Evolutionary conservation across 306 rosid species (phyloP), one percentile per base, ranked within the genome.

Genomic region (Geum urbanum): DNA sequence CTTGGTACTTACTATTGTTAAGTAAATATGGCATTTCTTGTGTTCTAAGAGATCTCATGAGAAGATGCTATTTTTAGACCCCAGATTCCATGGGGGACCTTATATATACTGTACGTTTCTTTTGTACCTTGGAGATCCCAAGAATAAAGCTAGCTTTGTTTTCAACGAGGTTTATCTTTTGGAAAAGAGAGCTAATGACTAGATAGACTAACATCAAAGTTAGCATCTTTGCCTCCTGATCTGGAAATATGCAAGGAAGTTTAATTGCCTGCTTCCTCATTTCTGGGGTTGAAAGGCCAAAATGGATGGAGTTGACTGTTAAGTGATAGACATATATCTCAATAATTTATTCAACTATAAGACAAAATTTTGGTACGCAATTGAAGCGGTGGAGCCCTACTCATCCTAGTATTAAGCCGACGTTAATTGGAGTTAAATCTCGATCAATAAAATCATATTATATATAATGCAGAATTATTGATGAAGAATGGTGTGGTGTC

Each of bases 141-240:
- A 55, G 39, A 10, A 55, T 16, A 12, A 22, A 56, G 62, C 62
- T 56, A 56, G 62, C 62, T 56, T 27, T 59, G 64, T 59, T 27
- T 59, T 59, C 64, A 32, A 15, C 45, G 27, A 35, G 5, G 22
- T 27, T 32, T 3, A 32, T 32, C 37, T 32, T 58, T 14, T 41
- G 44, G 32, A 32, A 58, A 32, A 32, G 43, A 27, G 43, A 58
- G 14, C 44, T 13, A 11, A 9, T 27, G n/a, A n/a, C n/a, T n/a
- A n/a, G n/a, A n/a, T 24, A 24, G 27, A 24, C 27, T 24, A 24
- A 24, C 27, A 53, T n/a, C 58, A 18, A 53, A 53, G 16, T 22
- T 11, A 20, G 61, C 61, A 22, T 55, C 37, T 20, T 22, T 22
- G 8, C 35, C 35, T 4, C 14, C 24, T 22, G 39, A 56, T 56